Evolutionary conservation across 495 filamentous ascomycete species (phyloP).

Genomic region (Neurospora tetraspora): DNA sequence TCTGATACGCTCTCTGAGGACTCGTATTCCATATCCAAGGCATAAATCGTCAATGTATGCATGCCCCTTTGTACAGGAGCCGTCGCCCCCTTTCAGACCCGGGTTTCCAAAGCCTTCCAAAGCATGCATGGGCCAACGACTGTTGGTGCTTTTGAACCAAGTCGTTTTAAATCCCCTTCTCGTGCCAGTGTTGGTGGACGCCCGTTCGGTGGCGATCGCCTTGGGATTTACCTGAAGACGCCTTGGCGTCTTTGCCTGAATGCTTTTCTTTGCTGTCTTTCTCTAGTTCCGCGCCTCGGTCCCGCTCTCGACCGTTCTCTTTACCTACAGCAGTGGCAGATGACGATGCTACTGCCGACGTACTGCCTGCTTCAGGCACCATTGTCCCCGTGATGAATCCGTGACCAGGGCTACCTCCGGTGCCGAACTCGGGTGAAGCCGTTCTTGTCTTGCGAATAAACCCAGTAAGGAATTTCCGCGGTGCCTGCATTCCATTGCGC

Average conservation of each 20-base stretch:
- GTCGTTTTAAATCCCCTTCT: not conserved
- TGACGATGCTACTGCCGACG: conserved; percentile 6
- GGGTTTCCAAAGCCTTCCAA: not conserved
- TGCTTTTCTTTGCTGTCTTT: conserved; percentile 12
- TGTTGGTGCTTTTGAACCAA: not conserved
- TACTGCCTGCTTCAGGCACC: not conserved
- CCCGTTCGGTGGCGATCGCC: not conserved
- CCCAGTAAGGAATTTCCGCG: conserved; percentile 38
- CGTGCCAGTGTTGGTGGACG: not conserved
- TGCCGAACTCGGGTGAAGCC: conserved; percentile 12
- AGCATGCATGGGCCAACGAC: not conserved
- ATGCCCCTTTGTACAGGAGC: not conserved
- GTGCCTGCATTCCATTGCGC: conserved; percentile 24
- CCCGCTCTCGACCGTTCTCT: conserved; percentile 17
- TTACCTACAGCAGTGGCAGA: not conserved
- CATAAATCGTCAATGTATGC: not conserved
- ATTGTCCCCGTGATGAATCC: not conserved
- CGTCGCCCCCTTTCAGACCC: not conserved
- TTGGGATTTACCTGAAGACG: not conserved
- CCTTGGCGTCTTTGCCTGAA: not conserved
- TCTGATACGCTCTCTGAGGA: not conserved
- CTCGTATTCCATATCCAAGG: not conserved
- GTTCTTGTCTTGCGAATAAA: conserved; percentile 33
- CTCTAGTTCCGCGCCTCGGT: conserved; percentile 25
- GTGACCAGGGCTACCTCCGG: not conserved